Evolutionary conservation across 805 yeast genomes (phyloP).

Genomic region (Metschnikowia cubensis): DNA sequence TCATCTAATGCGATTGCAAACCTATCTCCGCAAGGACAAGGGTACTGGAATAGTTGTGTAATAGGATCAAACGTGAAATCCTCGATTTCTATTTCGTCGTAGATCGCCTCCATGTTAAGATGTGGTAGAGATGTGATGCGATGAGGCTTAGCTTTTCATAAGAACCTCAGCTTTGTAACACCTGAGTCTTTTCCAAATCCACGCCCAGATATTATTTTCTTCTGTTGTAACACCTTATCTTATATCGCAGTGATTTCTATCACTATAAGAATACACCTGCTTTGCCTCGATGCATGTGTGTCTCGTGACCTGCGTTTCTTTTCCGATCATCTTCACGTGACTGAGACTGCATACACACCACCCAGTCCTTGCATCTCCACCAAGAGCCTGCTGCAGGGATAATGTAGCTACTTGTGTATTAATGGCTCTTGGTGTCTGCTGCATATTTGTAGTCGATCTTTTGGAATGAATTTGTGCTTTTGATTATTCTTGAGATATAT

Average conservation of each 20-base stretch:
- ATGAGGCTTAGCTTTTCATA: background rate
- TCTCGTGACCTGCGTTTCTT: constrained; percentile 1
- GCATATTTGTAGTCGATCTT: no score
- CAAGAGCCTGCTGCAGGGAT: background rate
- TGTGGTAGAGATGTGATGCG: background rate
- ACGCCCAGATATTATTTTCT: background rate
- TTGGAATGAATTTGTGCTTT: no score
- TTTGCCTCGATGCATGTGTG: background rate
- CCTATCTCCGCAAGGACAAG: constrained; percentile 97
- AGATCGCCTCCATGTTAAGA: constrained; percentile 52
- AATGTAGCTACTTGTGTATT: no score
- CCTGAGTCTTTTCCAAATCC: background rate
- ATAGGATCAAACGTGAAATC: constrained; percentile 87
- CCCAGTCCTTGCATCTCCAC: background rate
- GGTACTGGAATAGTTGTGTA: constrained; percentile 83
- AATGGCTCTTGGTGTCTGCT: no score
- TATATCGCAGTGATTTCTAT: background rate
- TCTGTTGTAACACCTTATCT: background rate
- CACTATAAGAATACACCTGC: background rate
- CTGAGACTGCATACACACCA: background rate
- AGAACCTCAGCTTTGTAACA: background rate
- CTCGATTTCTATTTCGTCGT: constrained; percentile 95
- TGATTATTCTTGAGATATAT: no score
- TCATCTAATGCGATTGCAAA: constrained; percentile 86
- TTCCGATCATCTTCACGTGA: background rate